Percentiles rank a stretch among this genome's conserved stretches.
Conservation (phyloP, 2,329 filamentous ascomycete species). For the Beauveria sp. region DNA sequence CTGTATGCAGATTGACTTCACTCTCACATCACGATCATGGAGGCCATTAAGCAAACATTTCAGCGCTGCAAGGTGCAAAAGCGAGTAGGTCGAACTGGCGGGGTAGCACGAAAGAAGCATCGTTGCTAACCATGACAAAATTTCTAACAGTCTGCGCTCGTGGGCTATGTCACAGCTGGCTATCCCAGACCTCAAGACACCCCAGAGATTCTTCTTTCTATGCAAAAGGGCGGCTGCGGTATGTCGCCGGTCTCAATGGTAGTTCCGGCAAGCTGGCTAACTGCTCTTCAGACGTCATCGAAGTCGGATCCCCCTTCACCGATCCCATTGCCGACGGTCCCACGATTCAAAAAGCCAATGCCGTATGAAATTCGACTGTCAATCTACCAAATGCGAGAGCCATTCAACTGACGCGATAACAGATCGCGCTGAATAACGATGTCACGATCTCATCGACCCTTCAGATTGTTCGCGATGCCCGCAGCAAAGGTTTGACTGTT, state of each 20-base stretch:
- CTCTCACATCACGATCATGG: conserved; percentile 34
- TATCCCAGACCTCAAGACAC: conserved; percentile 79
- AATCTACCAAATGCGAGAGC: not conserved
- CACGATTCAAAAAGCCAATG: conserved; percentile 94
- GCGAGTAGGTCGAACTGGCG: conserved; percentile 36
- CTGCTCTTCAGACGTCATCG: conserved; percentile 63
- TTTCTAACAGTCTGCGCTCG: conserved; percentile 61
- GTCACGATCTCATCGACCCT: conserved; percentile 75
- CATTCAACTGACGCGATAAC: conserved; percentile 3
- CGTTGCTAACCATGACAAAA: conserved; percentile 16
- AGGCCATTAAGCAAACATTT: conserved; percentile 52
- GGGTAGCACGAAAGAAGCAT: not conserved
- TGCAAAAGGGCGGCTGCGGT: conserved; percentile 92
- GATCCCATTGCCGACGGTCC: conserved; percentile 97
- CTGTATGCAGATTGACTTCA: not conserved
- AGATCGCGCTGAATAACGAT: conserved; percentile 74
- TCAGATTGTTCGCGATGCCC: conserved; percentile 74
- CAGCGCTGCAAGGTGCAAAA: conserved; percentile 51
- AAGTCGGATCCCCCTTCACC: conserved; percentile 93
- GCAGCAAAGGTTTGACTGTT: conserved; percentile 66
- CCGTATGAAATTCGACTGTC: conserved; percentile 37
- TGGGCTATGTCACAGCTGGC: conserved; percentile 94
- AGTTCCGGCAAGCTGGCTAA: not conserved
- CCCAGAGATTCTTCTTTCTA: conserved; percentile 72
- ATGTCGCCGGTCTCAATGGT: conserved; percentile 24